Percentiles rank a stretch among this genome's conserved stretches.
These are phyloP conservation scores for Trametes cinnabarina DNA, from an alignment of 768 basidiomycete species.

Conservation along the genomic window DNA sequence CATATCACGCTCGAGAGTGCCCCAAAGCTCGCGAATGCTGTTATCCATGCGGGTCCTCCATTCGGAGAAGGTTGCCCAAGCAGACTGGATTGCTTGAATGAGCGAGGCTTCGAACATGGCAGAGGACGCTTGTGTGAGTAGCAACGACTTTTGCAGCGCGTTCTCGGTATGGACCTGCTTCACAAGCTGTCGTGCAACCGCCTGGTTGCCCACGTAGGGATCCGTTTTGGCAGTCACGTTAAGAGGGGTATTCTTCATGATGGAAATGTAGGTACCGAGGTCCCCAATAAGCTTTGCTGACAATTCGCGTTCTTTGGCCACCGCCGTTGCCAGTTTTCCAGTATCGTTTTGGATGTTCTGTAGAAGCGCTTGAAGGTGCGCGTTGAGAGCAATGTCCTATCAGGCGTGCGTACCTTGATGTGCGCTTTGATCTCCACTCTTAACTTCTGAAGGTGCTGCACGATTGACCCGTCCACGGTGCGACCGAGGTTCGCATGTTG, in stretches of 20 bases:
- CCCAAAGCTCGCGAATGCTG: slow-evolving; percentile 74
- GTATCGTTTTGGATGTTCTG: slow-evolving; percentile 95
- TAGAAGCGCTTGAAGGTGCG: neutral
- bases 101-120: slow-evolving; percentile 97
- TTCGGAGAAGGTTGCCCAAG: slow-evolving; percentile 96
- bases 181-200: slow-evolving; percentile 76
- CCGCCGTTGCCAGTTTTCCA: slow-evolving; percentile 83
- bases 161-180: slow-evolving; percentile 98
- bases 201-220: slow-evolving; percentile 75
- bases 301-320: slow-evolving; percentile 90
- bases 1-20: slow-evolving; percentile 68
- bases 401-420: slow-evolving; percentile 63
- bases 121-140: slow-evolving; percentile 97
- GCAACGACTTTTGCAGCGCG: slow-evolving; percentile 92
- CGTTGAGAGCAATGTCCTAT: neutral
- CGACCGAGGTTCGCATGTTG: slow-evolving; percentile 95
- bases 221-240: slow-evolving; percentile 74
- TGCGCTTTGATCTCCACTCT: slow-evolving; percentile 95
- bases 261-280: slow-evolving; percentile 80
- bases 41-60: slow-evolving; percentile 81
- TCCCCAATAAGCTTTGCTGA: slow-evolving; percentile 86
- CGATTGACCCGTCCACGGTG: slow-evolving; percentile 95
- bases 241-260: slow-evolving; percentile 95
- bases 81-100: slow-evolving; percentile 90
- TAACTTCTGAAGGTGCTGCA: slow-evolving; percentile 97